Percentiles rank a stretch among this genome's conserved stretches.
These are phyloP conservation scores for Podila epigama DNA, from an alignment of 192 early-diverging fungal genomes.

Conservation along the genomic window DNA sequence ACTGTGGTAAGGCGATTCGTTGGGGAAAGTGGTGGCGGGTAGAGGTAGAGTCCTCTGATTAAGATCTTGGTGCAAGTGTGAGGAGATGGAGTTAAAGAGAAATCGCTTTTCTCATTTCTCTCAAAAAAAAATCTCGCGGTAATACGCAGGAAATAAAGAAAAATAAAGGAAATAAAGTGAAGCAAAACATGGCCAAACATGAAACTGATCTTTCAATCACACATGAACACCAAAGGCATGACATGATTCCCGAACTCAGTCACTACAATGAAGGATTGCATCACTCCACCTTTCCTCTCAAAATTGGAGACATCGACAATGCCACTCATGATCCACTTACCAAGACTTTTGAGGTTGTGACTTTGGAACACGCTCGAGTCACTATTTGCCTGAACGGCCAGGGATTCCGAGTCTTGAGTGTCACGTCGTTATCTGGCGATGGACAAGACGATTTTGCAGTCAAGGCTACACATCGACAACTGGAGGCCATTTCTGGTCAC, in stretches of 20 bases:
- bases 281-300: constrained; percentile 26
- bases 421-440: not conserved
- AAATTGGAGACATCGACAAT: not conserved
- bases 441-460: not conserved
- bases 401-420: constrained; percentile 8
- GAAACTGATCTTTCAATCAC: not conserved
- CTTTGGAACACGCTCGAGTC: not conserved
- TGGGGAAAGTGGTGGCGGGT: not conserved
- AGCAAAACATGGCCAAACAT: not conserved
- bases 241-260: constrained; percentile 33
- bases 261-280: constrained; percentile 26
- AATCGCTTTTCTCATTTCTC: no score
- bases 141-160: no score
- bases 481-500: constrained; percentile 18
- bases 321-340: not conserved
- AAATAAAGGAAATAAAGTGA: not conserved
- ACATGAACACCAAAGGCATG: not conserved
- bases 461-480: constrained; percentile 8
- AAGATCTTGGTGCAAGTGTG: not conserved
- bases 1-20: not conserved
- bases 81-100: no score
- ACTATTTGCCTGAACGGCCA: constrained; percentile 12
- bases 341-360: constrained; percentile 12
- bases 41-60: not conserved
- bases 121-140: no score